Evolutionary conservation across 73 alveolate genomes (phyloP), one percentile per base, ranked within the genome.

Genomic region (Effrenium voratum): DNA sequence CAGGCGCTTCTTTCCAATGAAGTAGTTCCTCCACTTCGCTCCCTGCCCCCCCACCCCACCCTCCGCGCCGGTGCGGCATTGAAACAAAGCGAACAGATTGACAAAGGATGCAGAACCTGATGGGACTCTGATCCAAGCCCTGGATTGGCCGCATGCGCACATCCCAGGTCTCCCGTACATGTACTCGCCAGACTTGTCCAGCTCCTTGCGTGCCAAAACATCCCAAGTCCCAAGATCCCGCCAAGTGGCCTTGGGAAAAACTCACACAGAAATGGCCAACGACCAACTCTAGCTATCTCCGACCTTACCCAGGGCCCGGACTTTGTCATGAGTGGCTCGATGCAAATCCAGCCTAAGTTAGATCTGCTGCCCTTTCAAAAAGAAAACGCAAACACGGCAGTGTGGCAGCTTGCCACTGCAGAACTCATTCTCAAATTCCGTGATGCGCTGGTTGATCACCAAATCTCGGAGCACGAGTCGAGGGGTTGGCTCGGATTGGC

Each of bases 271-370:
- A 8, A 12, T 52, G 8, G n/a, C 19, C 63, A 19, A 52, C 26
- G 15, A 41, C 57, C 28, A 22, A 24, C 30, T 41, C 2, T 24
- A 34, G 32, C 32, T 5, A 22, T 28, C 30, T 46, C 45, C 79
- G 30, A 8, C 41, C 34, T 24, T n/a, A 28, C 79, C 40, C n/a
- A 6, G 34, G 34, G 15, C 46, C 38, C 38, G 16, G 55, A 3
- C 96, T 87, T 90, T 90, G 87, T 90, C 75, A 79, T 90, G 96
- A 41, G 96, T 90, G 43, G 96, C 96, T 28, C 96, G 87, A 79
- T 90, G 96, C 76, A 90, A 38, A 55, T 90, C 96, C n/a, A 90
- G 75, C 96, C 96, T 90, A 32, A 36, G 5, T n/a, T 32, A 3
- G 52, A 16, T 34, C 52, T 32, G 19, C 41, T 26, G 80, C 34